Base-by-base conservation (phyloP, 2,329 filamentous ascomycete species). In the Aspergillus felis region DNA sequence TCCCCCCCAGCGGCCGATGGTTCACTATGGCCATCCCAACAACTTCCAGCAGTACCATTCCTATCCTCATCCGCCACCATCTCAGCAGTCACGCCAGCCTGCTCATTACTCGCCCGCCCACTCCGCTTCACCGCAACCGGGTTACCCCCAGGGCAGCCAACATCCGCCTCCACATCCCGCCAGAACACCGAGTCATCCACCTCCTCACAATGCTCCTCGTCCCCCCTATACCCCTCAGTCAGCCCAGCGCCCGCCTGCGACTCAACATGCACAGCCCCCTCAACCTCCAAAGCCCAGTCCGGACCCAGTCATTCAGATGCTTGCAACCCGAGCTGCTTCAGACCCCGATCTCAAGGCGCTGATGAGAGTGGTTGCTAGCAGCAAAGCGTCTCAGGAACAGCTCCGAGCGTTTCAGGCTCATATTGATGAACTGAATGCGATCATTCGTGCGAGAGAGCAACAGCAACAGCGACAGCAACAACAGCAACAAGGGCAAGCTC, bases 261-360 rank as follows among this genome's bases (percentile, higher is more conserved):
- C 63, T 20, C 70, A 71, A 51, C 66, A 66, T 28, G 61, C 64
- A 14, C 66, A 66, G 10, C 57, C 70, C 14, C 64, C 70, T n/a
- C 72, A 74, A 50, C 72, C 74, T 29, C 67, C 72, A 5, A 78
- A 79, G 61, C 73, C 76, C 5, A 79, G 76, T 50, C 72, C 77
- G 9, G 79, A 81, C 58, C 79, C 79, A 8, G 79, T 81, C 38
- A 81, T 81, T 60, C 79, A 81, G 57, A 80, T 81, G 78, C 69
- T 81, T 50, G 79, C 79, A n/a, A 79, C 78, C 8, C 71, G 78
- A 59, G 79, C 79, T 25, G 78, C 79, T 4, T 74, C 77, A 9
- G 77, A 81, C 59, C 76, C 76, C 4, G 76, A 79, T 50, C 65
- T 81, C 38, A 81, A 81, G 61, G 77, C 77, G 4, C 64, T 81